A percentile compares a stretch with the other conserved stretches of the same genome.
Conservation (phyloP, 2,329 filamentous ascomycete genomes). For the Biscogniauxia marginata region DNA sequence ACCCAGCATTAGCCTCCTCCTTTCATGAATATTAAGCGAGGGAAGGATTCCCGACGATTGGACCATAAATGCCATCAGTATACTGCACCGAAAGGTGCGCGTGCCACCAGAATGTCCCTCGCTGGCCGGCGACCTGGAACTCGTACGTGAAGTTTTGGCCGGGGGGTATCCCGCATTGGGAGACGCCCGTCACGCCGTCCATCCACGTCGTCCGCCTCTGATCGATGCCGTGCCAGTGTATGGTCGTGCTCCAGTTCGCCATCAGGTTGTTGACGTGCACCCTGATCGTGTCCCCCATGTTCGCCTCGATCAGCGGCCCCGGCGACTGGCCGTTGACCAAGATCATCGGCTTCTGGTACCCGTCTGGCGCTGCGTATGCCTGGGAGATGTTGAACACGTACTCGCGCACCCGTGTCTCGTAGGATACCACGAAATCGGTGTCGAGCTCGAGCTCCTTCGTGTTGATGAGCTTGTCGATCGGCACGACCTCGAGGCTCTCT, state of each 20-base stretch:
- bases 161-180: slow-evolving; percentile 59
- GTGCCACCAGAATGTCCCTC: slow-evolving; percentile 55
- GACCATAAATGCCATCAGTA: slow-evolving; percentile 62
- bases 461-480: slow-evolving; percentile 27
- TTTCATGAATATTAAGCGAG: no score
- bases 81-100: slow-evolving; percentile 61
- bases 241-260: slow-evolving; percentile 43
- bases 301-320: slow-evolving; percentile 44
- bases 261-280: slow-evolving; percentile 41
- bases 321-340: slow-evolving; percentile 42
- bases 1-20: slow-evolving; percentile 1
- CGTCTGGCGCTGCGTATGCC: slow-evolving; percentile 34
- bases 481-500: slow-evolving; percentile 21
- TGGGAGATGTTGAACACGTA: slow-evolving; percentile 35
- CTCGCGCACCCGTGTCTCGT: slow-evolving; percentile 23
- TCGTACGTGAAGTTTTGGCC: slow-evolving; percentile 59
- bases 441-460: slow-evolving; percentile 28
- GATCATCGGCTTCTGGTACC: slow-evolving; percentile 38
- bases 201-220: slow-evolving; percentile 63
- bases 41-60: slow-evolving; percentile 45
- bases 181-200: slow-evolving; percentile 63
- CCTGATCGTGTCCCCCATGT: slow-evolving; percentile 41
- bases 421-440: slow-evolving; percentile 23
- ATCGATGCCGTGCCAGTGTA: slow-evolving; percentile 70
- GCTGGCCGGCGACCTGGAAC: slow-evolving; percentile 47